Conservation (phyloP, 441 rosid species). For the Pelargonium hybrid region DNA sequence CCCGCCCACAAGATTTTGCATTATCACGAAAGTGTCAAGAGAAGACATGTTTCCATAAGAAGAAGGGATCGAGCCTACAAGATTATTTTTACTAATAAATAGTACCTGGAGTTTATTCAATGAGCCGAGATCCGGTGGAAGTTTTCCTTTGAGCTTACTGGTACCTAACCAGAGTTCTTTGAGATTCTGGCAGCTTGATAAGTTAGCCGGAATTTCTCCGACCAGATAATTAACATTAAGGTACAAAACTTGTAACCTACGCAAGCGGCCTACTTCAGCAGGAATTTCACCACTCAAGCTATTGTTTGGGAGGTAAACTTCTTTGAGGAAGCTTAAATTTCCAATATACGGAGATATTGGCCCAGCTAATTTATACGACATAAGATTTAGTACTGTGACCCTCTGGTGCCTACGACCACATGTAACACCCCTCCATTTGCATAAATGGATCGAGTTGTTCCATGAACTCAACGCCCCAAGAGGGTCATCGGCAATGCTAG, state of each 20-base stretch:
- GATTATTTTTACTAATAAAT: not conserved
- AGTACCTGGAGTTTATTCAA: constrained; percentile 1
- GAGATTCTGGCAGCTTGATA: constrained; percentile 6
- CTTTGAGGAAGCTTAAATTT: not conserved
- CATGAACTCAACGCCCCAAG: not conserved
- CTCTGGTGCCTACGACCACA: no score
- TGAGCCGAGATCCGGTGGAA: constrained; percentile 1
- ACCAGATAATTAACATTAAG: constrained; percentile 1
- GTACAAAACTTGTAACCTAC: not conserved
- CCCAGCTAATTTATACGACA: no score
- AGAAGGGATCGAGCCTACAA: constrained; percentile 18
- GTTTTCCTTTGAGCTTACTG: not conserved
- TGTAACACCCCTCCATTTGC: constrained; percentile 14
- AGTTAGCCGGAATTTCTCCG: constrained; percentile 10
- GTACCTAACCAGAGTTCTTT: not conserved
- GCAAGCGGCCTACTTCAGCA: not conserved
- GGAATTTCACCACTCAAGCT: not conserved
- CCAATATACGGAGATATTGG: no score
- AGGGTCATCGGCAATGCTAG: not conserved
- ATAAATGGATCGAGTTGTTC: constrained; percentile 6
- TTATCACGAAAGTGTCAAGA: not conserved
- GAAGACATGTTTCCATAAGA: constrained; percentile 22
- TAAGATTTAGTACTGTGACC: no score
- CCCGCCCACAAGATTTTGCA: constrained; percentile 9
- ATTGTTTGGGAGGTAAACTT: not conserved